Evolutionary conservation across 1,284 basidiomycete genomes (phyloP), one percentile per base, ranked within the genome.

Genomic region (Inonotus obliquus): DNA sequence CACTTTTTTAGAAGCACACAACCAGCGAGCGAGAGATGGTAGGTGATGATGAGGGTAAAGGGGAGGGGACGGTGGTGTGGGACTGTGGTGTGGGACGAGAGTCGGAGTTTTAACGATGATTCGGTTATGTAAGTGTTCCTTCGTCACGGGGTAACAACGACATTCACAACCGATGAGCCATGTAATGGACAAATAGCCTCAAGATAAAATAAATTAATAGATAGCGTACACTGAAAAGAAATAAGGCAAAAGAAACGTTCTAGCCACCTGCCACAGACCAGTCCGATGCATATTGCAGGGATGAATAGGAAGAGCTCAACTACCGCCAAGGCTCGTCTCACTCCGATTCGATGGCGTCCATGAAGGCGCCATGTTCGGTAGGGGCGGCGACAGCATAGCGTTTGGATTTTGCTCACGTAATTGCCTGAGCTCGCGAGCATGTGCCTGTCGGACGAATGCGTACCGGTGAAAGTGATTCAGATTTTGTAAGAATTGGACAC

Each of bases 401-500:
- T 49, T 76, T 54, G 77, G 75, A 37, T 76, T 76, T 54, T 78
- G 75, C 37, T 80, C 77, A 57, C 74, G 75, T 47, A 70, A 63
- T 5, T 71, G 53, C 39, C 77, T 76, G 44, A 74, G 73, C 65
- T 89, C 84, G 54, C 83, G 76, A 38, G 81, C 81, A 67, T 87
- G 80, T 0, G 87, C 87, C 68, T 87, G 86, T 56, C 89, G 81
- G 21, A 91, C 86, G 69, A 90, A 92, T 1, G 93, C 91, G 63
- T 93, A 89, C 0, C 94, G 86, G 70, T 97, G 93, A 72, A 96
- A 98, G 69, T 93, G 89, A 72, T 97, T 98, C 59, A 99, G 81
- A 9, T 83, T 77, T 69, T 91, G 86, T 27, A 98, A 76, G 69
- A 91, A 95, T 63, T 92, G 82, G 27, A 88, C 80, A 0, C 96